These are phyloP conservation scores for Trichoderma sp. DNA, from an alignment of 2,329 filamentous ascomycete genomes.

Conservation along the genomic window DNA sequence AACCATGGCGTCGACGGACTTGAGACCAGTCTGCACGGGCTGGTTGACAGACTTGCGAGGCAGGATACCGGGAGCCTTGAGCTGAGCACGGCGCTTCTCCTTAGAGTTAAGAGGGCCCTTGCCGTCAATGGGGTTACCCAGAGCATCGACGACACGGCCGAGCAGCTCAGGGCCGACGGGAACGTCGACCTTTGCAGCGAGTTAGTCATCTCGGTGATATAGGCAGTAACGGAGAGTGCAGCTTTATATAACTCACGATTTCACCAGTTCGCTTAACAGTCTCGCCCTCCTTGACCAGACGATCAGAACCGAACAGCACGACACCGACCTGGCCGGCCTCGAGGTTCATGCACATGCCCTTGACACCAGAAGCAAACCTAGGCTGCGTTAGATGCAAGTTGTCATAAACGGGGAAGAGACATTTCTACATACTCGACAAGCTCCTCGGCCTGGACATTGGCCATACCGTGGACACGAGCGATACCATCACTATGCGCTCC, in stretches of 20 bases:
- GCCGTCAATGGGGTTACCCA: slow-evolving; percentile 99
- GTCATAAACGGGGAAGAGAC: slow-evolving; percentile 2
- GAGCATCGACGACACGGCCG: slow-evolving; percentile 96
- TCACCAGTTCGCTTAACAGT: slow-evolving; percentile 99
- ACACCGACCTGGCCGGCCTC: slow-evolving; percentile 99
- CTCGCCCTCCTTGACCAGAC: slow-evolving; percentile 99
- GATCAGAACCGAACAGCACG: slow-evolving; percentile 99
- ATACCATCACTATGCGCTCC: slow-evolving; percentile 87
- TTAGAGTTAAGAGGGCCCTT: slow-evolving; percentile 95
- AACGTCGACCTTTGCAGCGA: slow-evolving; percentile 77
- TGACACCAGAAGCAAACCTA: slow-evolving; percentile 98
- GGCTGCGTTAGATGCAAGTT: slow-evolving; percentile 29
- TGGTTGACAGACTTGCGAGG: slow-evolving; percentile 96
- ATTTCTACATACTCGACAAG: slow-evolving; percentile 85
- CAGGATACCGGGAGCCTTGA: slow-evolving; percentile 98
- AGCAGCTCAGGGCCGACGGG: slow-evolving; percentile 91
- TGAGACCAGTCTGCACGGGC: slow-evolving; percentile 98
- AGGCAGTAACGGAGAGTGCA: background rate
- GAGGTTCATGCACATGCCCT: slow-evolving; percentile 99
- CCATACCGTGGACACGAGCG: slow-evolving; percentile 99
- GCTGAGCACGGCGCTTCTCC: slow-evolving; percentile 92
- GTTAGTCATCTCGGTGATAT: slow-evolving; percentile 30
- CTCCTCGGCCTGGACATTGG: slow-evolving; percentile 99
- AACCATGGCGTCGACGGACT: slow-evolving; percentile 99
- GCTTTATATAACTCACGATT: slow-evolving; percentile 71